Evolutionary conservation across 805 yeast genomes (phyloP).

Genomic region (Metschnikowia picachoensis): DNA sequence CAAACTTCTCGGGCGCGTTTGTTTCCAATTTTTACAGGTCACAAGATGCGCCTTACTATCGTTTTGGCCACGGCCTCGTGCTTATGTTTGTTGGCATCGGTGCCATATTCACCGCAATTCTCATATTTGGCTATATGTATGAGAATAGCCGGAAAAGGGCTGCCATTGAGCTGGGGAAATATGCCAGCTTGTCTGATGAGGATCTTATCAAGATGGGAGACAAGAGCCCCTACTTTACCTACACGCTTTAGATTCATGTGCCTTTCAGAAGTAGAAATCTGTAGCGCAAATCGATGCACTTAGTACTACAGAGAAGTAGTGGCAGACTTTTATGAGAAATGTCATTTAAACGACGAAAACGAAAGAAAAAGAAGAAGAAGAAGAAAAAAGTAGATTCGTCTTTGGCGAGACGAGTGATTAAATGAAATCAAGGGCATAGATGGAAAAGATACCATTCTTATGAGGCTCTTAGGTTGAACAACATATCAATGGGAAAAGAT

Average conservation of each 20-base stretch:
- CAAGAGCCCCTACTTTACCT: slow-evolving; percentile 37
- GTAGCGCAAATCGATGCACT: no score
- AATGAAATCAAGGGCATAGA: no score
- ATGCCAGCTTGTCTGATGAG: slow-evolving; percentile 22
- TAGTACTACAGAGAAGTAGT: no score
- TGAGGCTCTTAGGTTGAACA: no score
- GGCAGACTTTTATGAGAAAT: no score
- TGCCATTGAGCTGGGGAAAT: slow-evolving; percentile 22
- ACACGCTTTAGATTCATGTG: slow-evolving; percentile 14
- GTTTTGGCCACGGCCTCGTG: slow-evolving; percentile 30
- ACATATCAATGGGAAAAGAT: no score
- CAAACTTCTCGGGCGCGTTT: slow-evolving; percentile 37
- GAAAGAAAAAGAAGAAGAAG: no score
- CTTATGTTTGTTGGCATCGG: slow-evolving; percentile 33
- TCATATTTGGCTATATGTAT: slow-evolving; percentile 1
- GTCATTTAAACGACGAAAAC: not conserved
- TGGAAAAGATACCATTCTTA: no score
- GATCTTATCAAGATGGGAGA: slow-evolving; percentile 40
- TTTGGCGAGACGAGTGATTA: no score
- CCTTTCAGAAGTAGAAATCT: no score
- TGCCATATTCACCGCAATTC: not conserved
- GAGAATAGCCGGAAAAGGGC: slow-evolving; percentile 11
- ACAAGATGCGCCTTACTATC: slow-evolving; percentile 24
- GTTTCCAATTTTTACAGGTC: slow-evolving; percentile 31
- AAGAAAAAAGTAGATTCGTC: no score